Percentiles rank a stretch among this genome's conserved stretches.
Evolutionary conservation across 805 yeast genomes (phyloP).

Genomic region (Ascoidea tarda): DNA sequence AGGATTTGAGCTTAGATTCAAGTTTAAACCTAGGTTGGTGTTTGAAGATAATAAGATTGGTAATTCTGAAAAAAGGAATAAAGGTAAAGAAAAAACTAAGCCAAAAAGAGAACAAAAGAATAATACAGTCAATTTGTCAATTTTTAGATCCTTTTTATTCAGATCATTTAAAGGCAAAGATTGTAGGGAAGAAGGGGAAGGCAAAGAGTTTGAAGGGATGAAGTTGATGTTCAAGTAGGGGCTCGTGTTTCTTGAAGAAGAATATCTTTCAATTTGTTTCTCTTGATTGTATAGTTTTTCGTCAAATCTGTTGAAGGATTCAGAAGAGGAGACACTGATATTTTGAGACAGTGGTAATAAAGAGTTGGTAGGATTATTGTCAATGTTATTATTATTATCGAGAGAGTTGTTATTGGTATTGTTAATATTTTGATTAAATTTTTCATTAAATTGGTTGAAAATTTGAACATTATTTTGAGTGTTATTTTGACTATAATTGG

Average conservation of each 20-base stretch:
- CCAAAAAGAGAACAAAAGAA: conserved; percentile 62
- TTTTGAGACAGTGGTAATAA: too few relatives aligned
- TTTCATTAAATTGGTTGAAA: too few relatives aligned
- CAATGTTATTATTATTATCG: too few relatives aligned
- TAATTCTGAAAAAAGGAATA: conserved; percentile 42
- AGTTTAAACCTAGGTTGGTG: neutral
- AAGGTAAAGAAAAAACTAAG: conserved; percentile 46
- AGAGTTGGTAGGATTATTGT: neutral
- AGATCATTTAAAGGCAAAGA: conserved; percentile 7
- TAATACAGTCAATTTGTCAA: conserved; percentile 59
- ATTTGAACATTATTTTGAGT: neutral
- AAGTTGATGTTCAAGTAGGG: neutral
- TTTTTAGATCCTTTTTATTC: conserved; percentile 20
- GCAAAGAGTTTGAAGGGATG: neutral
- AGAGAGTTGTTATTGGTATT: neutral
- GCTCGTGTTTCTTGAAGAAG: neutral
- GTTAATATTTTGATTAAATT: too few relatives aligned
- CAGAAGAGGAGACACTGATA: neutral
- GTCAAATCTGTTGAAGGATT: conserved; percentile 1
- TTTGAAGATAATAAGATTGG: conserved; percentile 4
- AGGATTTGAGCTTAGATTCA: too few relatives aligned
- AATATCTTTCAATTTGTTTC: neutral
- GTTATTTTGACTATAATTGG: too few relatives aligned
- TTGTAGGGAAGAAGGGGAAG: neutral
- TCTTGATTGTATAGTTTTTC: neutral